These are phyloP conservation scores for Debaryomyces maramus DNA, from an alignment of 805 yeast genomes.

Conservation along the genomic window DNA sequence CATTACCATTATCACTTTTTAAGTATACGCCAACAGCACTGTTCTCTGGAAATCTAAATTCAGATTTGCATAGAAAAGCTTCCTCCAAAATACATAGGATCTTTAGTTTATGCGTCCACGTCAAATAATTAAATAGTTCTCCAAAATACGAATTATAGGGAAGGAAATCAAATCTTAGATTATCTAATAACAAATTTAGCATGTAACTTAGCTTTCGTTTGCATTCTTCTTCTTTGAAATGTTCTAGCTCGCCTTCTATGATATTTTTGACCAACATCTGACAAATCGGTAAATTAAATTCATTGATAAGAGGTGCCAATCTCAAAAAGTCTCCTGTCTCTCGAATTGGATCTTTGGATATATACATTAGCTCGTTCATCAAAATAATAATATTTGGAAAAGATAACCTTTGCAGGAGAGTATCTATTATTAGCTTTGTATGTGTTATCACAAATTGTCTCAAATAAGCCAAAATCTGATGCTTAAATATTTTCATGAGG, in stretches of 20 bases:
- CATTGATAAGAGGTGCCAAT: conserved; percentile 21
- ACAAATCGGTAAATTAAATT: conserved; percentile 34
- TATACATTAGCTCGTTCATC: conserved; percentile 16
- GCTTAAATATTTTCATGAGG: conserved; percentile 7
- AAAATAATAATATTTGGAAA: conserved; percentile 17
- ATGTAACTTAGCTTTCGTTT: conserved; percentile 12
- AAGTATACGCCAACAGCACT: background rate
- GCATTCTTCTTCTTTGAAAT: conserved; percentile 10
- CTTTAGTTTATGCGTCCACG: conserved; percentile 27
- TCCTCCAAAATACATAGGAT: conserved; percentile 30
- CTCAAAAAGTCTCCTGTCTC: conserved; percentile 15
- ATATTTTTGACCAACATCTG: conserved; percentile 30
- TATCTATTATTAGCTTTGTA: conserved; percentile 23
- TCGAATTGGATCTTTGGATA: background rate
- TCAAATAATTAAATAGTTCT: conserved; percentile 35
- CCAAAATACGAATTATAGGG: conserved; percentile 37
- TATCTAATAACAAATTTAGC: conserved; percentile 15
- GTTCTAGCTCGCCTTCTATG: conserved; percentile 14
- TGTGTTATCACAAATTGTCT: conserved; percentile 14
- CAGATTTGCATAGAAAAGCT: conserved; percentile 22
- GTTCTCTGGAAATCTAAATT: conserved; percentile 7
- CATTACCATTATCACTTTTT: conserved; percentile 3
- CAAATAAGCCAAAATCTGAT: conserved; percentile 12
- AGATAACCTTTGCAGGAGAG: conserved; percentile 15
- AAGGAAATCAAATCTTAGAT: conserved; percentile 28